Evolutionary conservation across 306 rosid genomes (phyloP).

Genomic region (Sicyos edulis): DNA sequence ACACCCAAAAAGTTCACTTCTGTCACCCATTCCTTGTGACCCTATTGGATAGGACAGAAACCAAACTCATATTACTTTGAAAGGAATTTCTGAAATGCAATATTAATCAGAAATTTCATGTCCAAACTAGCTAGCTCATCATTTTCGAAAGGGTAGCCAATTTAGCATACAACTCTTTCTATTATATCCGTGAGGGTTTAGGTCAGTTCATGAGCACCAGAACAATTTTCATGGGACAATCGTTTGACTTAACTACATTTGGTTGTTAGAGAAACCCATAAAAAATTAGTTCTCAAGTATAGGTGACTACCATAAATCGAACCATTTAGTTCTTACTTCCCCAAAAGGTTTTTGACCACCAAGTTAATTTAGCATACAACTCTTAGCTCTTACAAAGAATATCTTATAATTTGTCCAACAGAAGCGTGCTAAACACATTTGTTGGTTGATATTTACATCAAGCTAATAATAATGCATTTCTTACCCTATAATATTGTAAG

Average conservation of each 20-base stretch:
- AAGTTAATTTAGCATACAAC: neutral
- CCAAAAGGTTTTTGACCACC: no score
- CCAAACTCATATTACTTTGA: neutral
- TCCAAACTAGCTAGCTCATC: neutral
- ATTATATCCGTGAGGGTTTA: no score
- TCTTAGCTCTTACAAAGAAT: neutral
- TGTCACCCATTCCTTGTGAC: conserved; percentile 65
- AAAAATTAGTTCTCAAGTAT: no score
- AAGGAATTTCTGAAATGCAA: conserved; percentile 10
- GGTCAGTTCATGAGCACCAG: no score
- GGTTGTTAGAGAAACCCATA: no score
- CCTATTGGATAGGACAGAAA: conserved; percentile 28
- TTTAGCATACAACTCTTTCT: neutral
- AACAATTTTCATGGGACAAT: no score
- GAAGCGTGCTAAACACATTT: neutral
- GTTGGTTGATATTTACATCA: neutral
- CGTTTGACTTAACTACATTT: no score
- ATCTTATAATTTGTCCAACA: neutral
- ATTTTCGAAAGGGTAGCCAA: neutral
- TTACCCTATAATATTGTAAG: neutral
- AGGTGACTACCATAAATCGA: no score
- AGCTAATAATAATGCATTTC: neutral
- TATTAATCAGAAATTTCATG: neutral
- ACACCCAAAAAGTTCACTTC: conserved; percentile 57
- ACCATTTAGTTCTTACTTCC: no score